Base-by-base conservation (phyloP, 2,329 filamentous ascomycete species). In the Monilinia fructigena region DNA sequence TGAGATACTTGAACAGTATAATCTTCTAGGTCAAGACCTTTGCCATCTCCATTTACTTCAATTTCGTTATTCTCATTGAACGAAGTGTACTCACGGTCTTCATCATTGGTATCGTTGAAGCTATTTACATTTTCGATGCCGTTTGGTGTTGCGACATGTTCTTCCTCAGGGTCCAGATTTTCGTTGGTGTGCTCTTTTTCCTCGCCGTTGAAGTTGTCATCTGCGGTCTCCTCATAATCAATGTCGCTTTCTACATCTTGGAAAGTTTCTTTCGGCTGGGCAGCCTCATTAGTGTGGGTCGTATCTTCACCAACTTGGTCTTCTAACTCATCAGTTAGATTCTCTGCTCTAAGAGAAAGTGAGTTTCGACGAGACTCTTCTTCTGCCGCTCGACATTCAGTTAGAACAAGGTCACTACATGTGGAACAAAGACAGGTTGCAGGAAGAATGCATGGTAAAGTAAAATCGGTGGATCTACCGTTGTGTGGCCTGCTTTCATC, bases 61-160 rank as follows among this genome's bases (percentile, higher is more conserved):
- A 78, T 77, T 59, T 81, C 79, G 50, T 79, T 77, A 16, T 72
- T 67, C 5, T 65, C 61, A 45, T 69, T 40, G 56, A 38, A 28
- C 50, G 45, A 61, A 11, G 45, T 54, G 16, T 68, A 60, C 14
- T 50, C 61, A 42, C 55, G 42, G 23, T 65, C 65, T 31, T 61
- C 66, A 23, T 53, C 53, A 12, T 64, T 59, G 38, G 50, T 59
- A 53, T 55, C 47, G 28, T 60, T 53, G 10, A 52, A 23, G 38
- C 45, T 47, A 20, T 28, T 65, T 35, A 42, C 55, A 61, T 65
- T 11, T 31, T 52, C 45, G 35, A 18, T 18, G 35, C n/a, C 31
- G 26, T 61, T 52, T 42, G 26, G 16, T 18, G 14, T 53, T 45
- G 45, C 18, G 53, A 14, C 10, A 12, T 60, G n/a, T 28, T 3